Percentiles rank a stretch among this genome's conserved stretches.
Evolutionary conservation across 2,329 filamentous ascomycete genomes (phyloP).

Genomic region (Graphilbum sp.): DNA sequence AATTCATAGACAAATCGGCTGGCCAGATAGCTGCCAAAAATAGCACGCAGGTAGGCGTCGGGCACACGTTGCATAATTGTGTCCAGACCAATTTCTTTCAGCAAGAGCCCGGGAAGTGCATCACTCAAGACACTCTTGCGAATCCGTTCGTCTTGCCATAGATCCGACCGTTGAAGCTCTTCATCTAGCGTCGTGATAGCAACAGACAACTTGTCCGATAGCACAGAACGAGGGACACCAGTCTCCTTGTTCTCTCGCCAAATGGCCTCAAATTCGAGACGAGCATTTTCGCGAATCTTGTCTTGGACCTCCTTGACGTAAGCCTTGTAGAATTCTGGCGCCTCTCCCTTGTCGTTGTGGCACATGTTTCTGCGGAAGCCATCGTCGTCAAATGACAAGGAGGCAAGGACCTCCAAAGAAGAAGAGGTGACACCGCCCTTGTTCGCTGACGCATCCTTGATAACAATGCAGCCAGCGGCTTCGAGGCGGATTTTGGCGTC

Average conservation of each 20-base stretch:
- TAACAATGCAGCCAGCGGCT: slow-evolving; percentile 84
- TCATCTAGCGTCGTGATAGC: slow-evolving; percentile 96
- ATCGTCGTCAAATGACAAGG: slow-evolving; percentile 81
- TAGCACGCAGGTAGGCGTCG: slow-evolving; percentile 79
- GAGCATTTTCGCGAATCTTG: slow-evolving; percentile 80
- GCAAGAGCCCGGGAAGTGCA: slow-evolving; percentile 67
- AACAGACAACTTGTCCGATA: slow-evolving; percentile 78
- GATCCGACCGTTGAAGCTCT: slow-evolving; percentile 80
- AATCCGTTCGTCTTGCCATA: slow-evolving; percentile 74
- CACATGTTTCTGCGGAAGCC: slow-evolving; percentile 93
- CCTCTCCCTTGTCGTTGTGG: slow-evolving; percentile 51
- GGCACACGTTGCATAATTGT: slow-evolving; percentile 78
- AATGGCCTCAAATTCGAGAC: slow-evolving; percentile 93
- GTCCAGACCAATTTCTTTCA: slow-evolving; percentile 82
- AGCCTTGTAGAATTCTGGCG: slow-evolving; percentile 78
- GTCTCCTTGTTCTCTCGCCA: slow-evolving; percentile 87
- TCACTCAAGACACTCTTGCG: slow-evolving; percentile 65
- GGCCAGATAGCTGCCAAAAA: slow-evolving; percentile 91
- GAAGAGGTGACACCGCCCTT: slow-evolving; percentile 97
- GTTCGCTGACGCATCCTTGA: slow-evolving; percentile 97
- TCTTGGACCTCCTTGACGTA: slow-evolving; percentile 88
- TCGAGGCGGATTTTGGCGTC: slow-evolving; percentile 93
- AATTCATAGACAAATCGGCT: slow-evolving; percentile 94
- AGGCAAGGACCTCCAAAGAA: slow-evolving; percentile 87
- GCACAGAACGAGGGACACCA: slow-evolving; percentile 61